Conservation (phyloP, 2,329 filamentous ascomycete genomes). For the Ilyonectria mors-panacis region DNA sequence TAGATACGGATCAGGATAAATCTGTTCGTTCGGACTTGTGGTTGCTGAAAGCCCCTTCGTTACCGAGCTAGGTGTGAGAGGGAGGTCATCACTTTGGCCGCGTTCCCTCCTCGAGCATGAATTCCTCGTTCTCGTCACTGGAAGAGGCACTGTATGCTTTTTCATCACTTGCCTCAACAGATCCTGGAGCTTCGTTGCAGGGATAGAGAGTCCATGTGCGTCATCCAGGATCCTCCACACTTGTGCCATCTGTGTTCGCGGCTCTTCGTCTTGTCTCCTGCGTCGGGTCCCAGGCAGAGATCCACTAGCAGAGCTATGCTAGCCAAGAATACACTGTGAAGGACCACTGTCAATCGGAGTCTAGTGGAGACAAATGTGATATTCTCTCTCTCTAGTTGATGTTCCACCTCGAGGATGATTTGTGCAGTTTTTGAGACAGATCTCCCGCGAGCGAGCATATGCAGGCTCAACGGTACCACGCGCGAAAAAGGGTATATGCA, state of each 20-base stretch:
- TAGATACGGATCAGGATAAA: constrained; percentile 45
- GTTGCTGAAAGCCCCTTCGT: constrained; percentile 31
- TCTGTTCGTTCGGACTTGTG: constrained; percentile 28
- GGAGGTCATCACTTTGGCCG: constrained; percentile 29
- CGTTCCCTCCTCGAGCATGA: background rate
- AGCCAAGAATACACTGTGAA: constrained; percentile 54
- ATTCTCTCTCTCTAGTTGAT: constrained; percentile 46
- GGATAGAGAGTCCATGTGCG: constrained; percentile 48
- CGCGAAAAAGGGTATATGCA: constrained; percentile 54
- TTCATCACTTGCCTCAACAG: constrained; percentile 51
- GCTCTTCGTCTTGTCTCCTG: constrained; percentile 42
- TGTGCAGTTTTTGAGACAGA: constrained; percentile 52
- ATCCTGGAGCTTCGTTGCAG: constrained; percentile 51
- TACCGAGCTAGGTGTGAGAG: constrained; percentile 51
- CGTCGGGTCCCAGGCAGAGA: constrained; percentile 48
- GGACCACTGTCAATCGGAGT: constrained; percentile 49
- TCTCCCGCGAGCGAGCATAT: constrained; percentile 51
- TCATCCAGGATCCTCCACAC: constrained; percentile 54
- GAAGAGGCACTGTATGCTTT: constrained; percentile 49
- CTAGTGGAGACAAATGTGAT: constrained; percentile 48
- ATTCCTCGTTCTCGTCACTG: constrained; percentile 23
- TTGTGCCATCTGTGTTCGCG: constrained; percentile 47
- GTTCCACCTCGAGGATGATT: constrained; percentile 50
- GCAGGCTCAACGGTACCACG: constrained; percentile 52
- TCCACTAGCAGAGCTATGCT: constrained; percentile 54